phyloP scores from a whole-genome alignment of 805 yeast species.

The Zygoascus flipseniorum region DNA sequence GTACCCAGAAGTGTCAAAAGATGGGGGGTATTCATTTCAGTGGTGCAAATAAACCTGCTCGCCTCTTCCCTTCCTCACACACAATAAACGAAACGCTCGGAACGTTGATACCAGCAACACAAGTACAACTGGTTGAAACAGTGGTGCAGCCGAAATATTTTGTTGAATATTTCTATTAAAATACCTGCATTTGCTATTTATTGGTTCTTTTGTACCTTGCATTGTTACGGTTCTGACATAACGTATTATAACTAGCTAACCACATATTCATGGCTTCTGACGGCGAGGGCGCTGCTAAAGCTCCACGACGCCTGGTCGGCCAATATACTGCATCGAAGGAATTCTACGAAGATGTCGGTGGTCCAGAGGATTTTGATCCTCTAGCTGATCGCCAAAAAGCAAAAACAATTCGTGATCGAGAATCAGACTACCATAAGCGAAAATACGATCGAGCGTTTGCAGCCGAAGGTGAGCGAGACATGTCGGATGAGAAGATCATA shows the following conservation, averaged over 20 bases:
- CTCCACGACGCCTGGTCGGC: slow-evolving; percentile 21
- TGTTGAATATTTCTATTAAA: too few relatives aligned
- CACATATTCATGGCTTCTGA: neutral
- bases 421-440: slow-evolving; percentile 41
- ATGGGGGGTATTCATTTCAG: neutral
- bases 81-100: too few relatives aligned
- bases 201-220: too few relatives aligned
- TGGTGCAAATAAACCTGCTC: too few relatives aligned
- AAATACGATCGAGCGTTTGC: slow-evolving; percentile 28
- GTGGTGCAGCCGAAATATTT: too few relatives aligned
- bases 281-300: neutral
- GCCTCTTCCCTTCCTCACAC: too few relatives aligned
- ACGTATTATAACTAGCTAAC: too few relatives aligned
- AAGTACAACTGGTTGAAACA: too few relatives aligned
- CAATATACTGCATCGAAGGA: slow-evolving; percentile 35
- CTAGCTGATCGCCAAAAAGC: slow-evolving; percentile 17
- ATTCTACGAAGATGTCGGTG: slow-evolving; percentile 25
- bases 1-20: neutral
- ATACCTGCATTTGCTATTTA: too few relatives aligned
- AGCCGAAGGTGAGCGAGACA: slow-evolving; percentile 15
- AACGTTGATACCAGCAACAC: too few relatives aligned
- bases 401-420: slow-evolving; percentile 28
- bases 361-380: slow-evolving; percentile 27
- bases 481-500: slow-evolving; percentile 37
- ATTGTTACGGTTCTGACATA: too few relatives aligned